Conservation (phyloP, 306 rosid species). For the Canavalia gladiata region DNA sequence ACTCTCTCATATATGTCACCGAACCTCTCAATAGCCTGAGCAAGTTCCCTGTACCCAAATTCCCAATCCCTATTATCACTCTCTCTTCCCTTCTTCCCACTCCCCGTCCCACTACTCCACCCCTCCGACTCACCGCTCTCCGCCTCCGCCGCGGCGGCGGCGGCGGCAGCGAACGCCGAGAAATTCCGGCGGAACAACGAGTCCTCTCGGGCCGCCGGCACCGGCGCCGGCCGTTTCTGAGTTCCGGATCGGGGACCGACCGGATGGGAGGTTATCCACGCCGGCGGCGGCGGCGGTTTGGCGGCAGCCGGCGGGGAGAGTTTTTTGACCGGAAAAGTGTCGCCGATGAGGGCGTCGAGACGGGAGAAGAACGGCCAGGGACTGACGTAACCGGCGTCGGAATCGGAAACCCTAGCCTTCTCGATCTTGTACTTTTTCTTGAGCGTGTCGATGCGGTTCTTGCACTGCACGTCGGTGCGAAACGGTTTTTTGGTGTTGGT, state of each 20-base stretch:
- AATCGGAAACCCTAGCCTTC: slow-evolving; percentile 72
- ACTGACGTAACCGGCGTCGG: slow-evolving; percentile 57
- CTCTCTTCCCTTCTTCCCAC: slow-evolving; percentile 40
- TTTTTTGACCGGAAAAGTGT: slow-evolving; percentile 50
- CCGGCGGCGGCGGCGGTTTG: slow-evolving; percentile 35
- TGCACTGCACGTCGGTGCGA: slow-evolving; percentile 80
- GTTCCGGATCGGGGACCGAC: slow-evolving; percentile 78
- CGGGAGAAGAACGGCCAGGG: slow-evolving; percentile 78
- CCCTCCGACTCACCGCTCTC: slow-evolving; percentile 52
- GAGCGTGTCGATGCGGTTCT: slow-evolving; percentile 85
- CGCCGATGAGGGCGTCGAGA: slow-evolving; percentile 72
- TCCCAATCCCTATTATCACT: slow-evolving; percentile 24
- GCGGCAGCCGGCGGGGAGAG: slow-evolving; percentile 52
- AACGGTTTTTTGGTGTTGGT: slow-evolving; percentile 43
- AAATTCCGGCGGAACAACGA: slow-evolving; percentile 57
- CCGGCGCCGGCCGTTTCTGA: slow-evolving; percentile 60
- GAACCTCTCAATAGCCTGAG: slow-evolving; percentile 70
- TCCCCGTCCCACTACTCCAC: slow-evolving; percentile 45
- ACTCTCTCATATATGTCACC: slow-evolving; percentile 76
- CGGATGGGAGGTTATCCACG: slow-evolving; percentile 62
- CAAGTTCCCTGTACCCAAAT: slow-evolving; percentile 60
- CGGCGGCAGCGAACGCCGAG: slow-evolving; percentile 64
- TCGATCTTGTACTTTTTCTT: slow-evolving; percentile 90
- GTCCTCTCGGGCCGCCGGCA: slow-evolving; percentile 38
- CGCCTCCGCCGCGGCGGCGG: slow-evolving; percentile 53